These are phyloP conservation scores for Rhododendron ovatum DNA, from an alignment of 148 eudicot genomes.

Conservation along the genomic window DNA sequence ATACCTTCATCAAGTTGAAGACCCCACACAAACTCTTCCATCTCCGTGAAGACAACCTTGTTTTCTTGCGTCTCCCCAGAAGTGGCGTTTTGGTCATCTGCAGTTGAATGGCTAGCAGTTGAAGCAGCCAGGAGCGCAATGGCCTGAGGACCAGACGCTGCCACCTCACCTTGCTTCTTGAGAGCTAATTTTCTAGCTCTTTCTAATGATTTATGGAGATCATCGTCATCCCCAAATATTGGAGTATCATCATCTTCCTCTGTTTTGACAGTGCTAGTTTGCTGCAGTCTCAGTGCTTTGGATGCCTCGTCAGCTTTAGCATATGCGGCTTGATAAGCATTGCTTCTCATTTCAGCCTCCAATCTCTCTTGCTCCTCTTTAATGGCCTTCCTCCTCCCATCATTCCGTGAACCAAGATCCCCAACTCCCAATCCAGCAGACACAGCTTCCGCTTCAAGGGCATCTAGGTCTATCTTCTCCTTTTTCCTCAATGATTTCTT, in stretches of 20 bases:
- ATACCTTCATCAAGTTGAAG: constrained; percentile 93
- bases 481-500: constrained; percentile 91
- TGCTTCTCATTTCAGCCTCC: constrained; percentile 73
- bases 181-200: constrained; percentile 86
- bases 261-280: constrained; percentile 18
- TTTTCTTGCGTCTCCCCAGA: constrained; percentile 62
- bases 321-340: constrained; percentile 68
- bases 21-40: constrained; percentile 99
- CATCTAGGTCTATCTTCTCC: constrained; percentile 84
- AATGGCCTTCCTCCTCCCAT: constrained; percentile 50
- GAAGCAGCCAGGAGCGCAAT: constrained; percentile 61
- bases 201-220: constrained; percentile 73
- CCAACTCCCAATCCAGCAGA: constrained; percentile 74
- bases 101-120: constrained; percentile 29
- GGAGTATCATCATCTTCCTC: constrained; percentile 48
- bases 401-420: constrained; percentile 85
- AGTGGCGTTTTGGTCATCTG: constrained; percentile 35
- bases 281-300: constrained; percentile 60
- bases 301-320: constrained; percentile 89
- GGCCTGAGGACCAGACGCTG: constrained; percentile 49
- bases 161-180: constrained; percentile 49
- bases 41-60: constrained; percentile 91
- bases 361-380: constrained; percentile 61
- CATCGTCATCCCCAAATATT: constrained; percentile 77
- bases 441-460: constrained; percentile 91